Base-by-base conservation (phyloP, 176 grass and related monocot species). In the Zizania latifolia region DNA sequence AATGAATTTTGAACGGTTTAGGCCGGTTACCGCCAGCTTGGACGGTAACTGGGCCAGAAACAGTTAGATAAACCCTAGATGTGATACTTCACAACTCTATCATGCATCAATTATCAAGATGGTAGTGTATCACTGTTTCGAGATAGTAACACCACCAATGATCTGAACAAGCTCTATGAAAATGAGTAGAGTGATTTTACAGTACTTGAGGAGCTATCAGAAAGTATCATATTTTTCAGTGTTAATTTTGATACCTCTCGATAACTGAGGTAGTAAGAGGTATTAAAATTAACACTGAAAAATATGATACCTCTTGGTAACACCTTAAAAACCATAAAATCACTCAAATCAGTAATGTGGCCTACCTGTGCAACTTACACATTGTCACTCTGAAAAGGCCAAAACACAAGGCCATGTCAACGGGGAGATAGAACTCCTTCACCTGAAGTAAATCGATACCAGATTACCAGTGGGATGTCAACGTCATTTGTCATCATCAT, bases 401-500 rank as follows among this genome's bases (percentile, higher is more conserved):
- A n/a, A 33, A 27, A 4, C 43, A 12, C 27, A 70, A 23, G 62
- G 45, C 62, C 32, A 30, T 30, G 8, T 17, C 12, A 45, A 41
- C 1, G 14, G 27, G 2, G 36, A 39, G 46, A 2, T n/a, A n/a
- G n/a, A n/a, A n/a, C n/a, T n/a, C 17, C 66, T 84, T 93, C 79
- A 92, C 36, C 77, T 72, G 57, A 92, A 89, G 77, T 92, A 89
- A 70, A 96, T 68, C 0, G 92, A 92, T n/a, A n/a, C n/a, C n/a
- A n/a, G n/a, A n/a, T n/a, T 21, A 96, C 58, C 3, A 96, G 84
- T 55, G 92, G 92, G 48, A 92, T 85, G 72, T 96, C 92, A 7
- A 96, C 84, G 30, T 96, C 92, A 35, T n/a, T 96, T 89, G 63
- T 91, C 89, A 17, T 96, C 89, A 0, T 92, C 89, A 96, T n/a